Evolutionary conservation across 192 early-diverging fungal genomes (phyloP), one percentile per base, ranked within the genome.

Genomic region (Coemansia sp.): DNA sequence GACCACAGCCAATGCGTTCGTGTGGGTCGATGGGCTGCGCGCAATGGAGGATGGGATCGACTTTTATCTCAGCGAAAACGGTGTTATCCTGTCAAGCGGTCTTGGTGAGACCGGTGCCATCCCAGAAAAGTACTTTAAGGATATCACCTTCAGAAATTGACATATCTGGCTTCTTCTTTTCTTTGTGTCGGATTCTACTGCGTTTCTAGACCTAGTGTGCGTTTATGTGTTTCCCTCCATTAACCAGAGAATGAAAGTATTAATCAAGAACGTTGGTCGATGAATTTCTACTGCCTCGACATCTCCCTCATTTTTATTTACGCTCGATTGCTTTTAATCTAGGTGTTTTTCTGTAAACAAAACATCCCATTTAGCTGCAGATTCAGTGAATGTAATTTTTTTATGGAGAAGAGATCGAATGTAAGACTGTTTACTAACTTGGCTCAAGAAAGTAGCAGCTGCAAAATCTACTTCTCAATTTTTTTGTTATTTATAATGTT

Each of bases 21-120:
- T 98, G 40, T 90, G 93, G 57, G 87, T 96, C n/a, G 87, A 96
- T 66, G 71, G 81, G 26, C 46, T 31, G 31, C 83, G 78, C 64
- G 95, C 95, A 0, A 77, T 93, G 59, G 33, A 63, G 65, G 93
- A 87, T 55, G 92, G 92, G 0, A 89, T 95, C 63, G 74, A 82
- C 61, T 95, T 97, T 64, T 91, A 85, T 43, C 63, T 69, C 42
- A 89, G 92, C n/a, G 67, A 77, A 2, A 97, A 97, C 69, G 86
- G 86, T 78, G 95, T 97, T 7, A 86, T 94, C 34, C 71, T 92
- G 55, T 91, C 86, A 9, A 73, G 82, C n/a, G 94, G 93, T 2
- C 70, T 85, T 43, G 61, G 85, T 26, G 65, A 71, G 26, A 70
- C 74, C 2, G 93, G 93, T 0, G 58, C 86, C 25, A 83, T 96